A percentile compares a stretch with the other conserved stretches of the same genome.
These are phyloP conservation scores for Rhizophora apiculata DNA, from an alignment of 345 rosid species.

Conservation along the genomic window DNA sequence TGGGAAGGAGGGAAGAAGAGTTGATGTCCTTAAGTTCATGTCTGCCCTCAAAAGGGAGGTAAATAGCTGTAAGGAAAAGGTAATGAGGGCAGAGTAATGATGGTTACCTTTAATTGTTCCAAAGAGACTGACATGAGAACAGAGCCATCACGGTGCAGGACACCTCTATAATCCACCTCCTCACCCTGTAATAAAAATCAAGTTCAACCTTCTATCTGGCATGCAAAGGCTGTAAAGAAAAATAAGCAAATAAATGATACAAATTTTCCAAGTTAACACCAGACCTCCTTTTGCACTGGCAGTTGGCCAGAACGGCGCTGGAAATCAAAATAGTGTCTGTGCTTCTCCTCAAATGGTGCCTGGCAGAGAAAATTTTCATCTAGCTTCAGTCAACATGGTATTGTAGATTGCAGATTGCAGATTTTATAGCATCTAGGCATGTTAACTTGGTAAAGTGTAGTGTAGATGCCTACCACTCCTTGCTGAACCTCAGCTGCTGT, in stretches of 20 bases:
- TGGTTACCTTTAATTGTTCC: constrained; percentile 72
- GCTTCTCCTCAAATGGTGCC: constrained; percentile 98
- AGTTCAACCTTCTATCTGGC: constrained; percentile 4
- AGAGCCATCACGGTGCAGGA: constrained; percentile 95
- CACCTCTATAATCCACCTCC: constrained; percentile 93
- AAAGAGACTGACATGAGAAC: constrained; percentile 82
- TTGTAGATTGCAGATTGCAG: constrained; percentile 5
- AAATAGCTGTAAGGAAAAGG: background rate
- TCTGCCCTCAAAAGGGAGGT: background rate
- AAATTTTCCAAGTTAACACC: constrained; percentile 2
- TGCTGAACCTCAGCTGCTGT: constrained; percentile 74
- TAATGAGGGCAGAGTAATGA: constrained; percentile 2
- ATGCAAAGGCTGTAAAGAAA: background rate
- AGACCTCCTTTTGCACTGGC: constrained; percentile 88
- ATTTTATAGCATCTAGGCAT: constrained; percentile 10
- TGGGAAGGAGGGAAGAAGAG: constrained; percentile 23
- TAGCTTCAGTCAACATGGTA: constrained; percentile 11
- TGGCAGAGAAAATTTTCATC: constrained; percentile 21
- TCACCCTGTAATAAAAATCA: constrained; percentile 56
- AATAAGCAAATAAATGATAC: background rate
- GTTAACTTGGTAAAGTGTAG: constrained; percentile 2
- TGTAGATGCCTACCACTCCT: constrained; percentile 74
- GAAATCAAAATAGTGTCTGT: constrained; percentile 87
- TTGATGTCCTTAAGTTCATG: background rate
- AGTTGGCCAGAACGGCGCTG: constrained; percentile 81